phyloP scores from a whole-genome alignment of 768 basidiomycete species.

The Suillus lakei region DNA sequence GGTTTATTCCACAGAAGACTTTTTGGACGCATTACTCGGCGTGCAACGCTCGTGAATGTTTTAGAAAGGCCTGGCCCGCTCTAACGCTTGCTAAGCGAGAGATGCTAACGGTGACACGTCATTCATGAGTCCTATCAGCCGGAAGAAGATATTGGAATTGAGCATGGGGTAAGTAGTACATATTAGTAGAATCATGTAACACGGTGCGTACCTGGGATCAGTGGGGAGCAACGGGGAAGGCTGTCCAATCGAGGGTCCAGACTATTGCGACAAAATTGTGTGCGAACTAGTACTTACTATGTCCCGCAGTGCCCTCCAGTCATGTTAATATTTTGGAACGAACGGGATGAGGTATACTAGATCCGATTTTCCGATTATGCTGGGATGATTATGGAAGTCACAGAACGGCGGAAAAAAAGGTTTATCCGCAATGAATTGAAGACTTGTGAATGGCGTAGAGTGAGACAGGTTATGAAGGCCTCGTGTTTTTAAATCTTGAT shows the following conservation, averaged over 20 bases:
- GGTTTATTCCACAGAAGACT: not conserved
- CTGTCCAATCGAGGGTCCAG: not conserved
- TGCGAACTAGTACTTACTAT: too few relatives aligned
- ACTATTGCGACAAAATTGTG: not conserved
- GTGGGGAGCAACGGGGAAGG: not conserved
- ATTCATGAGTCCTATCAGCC: not conserved
- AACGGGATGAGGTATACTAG: not conserved
- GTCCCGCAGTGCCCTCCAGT: not conserved
- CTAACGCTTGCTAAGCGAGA: not conserved
- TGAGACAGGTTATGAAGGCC: not conserved
- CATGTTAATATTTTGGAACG: not conserved
- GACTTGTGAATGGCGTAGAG: not conserved
- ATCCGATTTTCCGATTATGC: not conserved
- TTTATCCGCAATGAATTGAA: conserved; percentile 2
- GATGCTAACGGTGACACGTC: not conserved
- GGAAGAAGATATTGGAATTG: not conserved
- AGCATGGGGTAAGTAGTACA: not conserved
- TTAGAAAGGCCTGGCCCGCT: not conserved
- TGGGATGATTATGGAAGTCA: not conserved
- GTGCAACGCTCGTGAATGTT: not conserved
- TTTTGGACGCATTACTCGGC: not conserved
- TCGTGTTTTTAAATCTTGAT: conserved; percentile 3
- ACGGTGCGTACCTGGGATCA: not conserved
- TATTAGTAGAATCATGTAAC: not conserved
- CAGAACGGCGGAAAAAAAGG: conserved; percentile 3